Percentiles rank a stretch among this genome's conserved stretches.
phyloP scores from a whole-genome alignment of 1,139 yeast genomes.

The Protomyces inouyei region DNA sequence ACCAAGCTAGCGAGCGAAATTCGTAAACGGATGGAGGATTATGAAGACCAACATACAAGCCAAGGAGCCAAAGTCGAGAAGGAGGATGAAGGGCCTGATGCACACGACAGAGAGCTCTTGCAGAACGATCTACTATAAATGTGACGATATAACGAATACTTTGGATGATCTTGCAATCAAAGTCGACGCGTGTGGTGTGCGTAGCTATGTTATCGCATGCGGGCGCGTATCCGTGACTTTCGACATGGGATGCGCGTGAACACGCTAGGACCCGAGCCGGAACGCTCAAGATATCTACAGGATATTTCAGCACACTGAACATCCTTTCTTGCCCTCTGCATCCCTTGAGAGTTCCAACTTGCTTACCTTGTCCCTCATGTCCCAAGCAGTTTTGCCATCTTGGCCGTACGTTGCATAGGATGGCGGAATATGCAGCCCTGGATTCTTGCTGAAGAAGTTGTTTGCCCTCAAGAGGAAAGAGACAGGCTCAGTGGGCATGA shows the following conservation, averaged over 20 bases:
- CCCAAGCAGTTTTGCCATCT: slow-evolving; percentile 8
- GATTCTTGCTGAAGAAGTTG: slow-evolving; percentile 70
- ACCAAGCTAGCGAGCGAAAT: slow-evolving; percentile 61
- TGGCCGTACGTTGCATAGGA: slow-evolving; percentile 15
- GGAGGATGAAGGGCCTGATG: slow-evolving; percentile 11
- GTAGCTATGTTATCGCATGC: no score
- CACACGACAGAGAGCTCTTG: background rate
- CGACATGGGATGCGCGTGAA: no score
- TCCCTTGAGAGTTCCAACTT: background rate
- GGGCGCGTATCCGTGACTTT: no score
- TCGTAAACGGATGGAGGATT: slow-evolving; percentile 17
- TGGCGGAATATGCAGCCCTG: slow-evolving; percentile 69
- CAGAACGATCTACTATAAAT: background rate
- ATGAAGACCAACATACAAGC: slow-evolving; percentile 11
- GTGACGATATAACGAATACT: background rate
- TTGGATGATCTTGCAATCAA: background rate
- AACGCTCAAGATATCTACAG: background rate
- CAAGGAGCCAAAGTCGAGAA: background rate
- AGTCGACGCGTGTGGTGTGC: no score
- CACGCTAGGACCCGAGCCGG: no score
- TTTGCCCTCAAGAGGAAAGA: slow-evolving; percentile 71
- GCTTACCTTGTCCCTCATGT: background rate
- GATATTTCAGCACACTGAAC: background rate
- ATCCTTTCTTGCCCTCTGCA: background rate
- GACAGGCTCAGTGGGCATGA: slow-evolving; percentile 81